Evolutionary conservation across 257 asterid genomes (phyloP), one percentile per base, ranked within the genome.

Genomic region (Pogostemon cablin): DNA sequence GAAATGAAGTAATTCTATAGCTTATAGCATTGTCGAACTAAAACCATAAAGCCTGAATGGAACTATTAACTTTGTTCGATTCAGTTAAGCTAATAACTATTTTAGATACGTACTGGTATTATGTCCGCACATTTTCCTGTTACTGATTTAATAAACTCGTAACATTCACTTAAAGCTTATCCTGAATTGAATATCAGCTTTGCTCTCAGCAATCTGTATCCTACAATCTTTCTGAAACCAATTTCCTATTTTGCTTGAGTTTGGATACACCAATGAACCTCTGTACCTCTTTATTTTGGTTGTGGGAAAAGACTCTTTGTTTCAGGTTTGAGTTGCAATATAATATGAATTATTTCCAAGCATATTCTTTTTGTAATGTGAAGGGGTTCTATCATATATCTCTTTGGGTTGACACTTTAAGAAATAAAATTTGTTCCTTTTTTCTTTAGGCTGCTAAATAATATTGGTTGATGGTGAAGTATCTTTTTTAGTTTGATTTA

Each of bases 371-470:
- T 49, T 46, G 39, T 25, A 40, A 5, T 54, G 53, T 9, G 40
- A 50, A 41, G 20, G 15, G 35, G 60, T 34, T 47, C 44, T 48
- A 5, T 37, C 12, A 4, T n/a, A 42, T 34, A 57, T 46, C 44
- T 60, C 20, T 40, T 68, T 38, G 9, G 9, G 35, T 12, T 3
- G 8, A 35, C 20, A 9, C 15, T 20, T 12, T 8, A 3, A 11
- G 32, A 7, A 15, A 11, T 52, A 10, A 52, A 35, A 15, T 52
- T 35, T 67, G 46, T 1, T 38, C 52, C n/a, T 42, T 53, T 41
- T 47, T 69, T 38, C 38, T 39, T 64, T 34, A 43, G 41, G 58
- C 54, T 65, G 52, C 76, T 46, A 47, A 5, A 44, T 57, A 25
- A 57, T 41, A 54, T 49, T 53, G 15, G n/a, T 65, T 12, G 59